phyloP scores from a whole-genome alignment of 2,329 filamentous ascomycete species.

The Exophiala sideris region DNA sequence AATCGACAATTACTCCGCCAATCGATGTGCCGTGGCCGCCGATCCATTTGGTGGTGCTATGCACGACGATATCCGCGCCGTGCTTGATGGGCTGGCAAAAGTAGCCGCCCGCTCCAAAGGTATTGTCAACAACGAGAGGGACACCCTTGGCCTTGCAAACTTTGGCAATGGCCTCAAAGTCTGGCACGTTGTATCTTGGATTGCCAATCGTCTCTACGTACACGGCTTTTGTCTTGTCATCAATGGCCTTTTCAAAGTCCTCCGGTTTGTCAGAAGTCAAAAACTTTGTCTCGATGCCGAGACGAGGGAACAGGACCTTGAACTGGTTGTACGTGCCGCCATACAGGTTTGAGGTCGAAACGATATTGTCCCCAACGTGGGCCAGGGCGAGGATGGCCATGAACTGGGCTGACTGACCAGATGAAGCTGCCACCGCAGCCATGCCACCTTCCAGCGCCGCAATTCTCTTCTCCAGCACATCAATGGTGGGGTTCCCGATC shows the following conservation, averaged over 20 bases:
- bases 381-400: constrained; percentile 76
- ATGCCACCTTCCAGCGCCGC: constrained; percentile 69
- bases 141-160: constrained; percentile 67
- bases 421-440: constrained; percentile 57
- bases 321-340: constrained; percentile 93
- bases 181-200: constrained; percentile 81
- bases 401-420: constrained; percentile 83
- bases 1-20: constrained; percentile 72
- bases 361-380: constrained; percentile 80
- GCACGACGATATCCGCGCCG: constrained; percentile 83
- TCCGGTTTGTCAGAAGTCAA: constrained; percentile 64
- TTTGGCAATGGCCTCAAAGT: constrained; percentile 77
- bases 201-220: constrained; percentile 89
- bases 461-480: constrained; percentile 80
- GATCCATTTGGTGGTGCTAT: constrained; percentile 91
- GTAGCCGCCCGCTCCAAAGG: constrained; percentile 84
- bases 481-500: constrained; percentile 92
- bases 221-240: constrained; percentile 83
- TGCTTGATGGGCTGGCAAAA: constrained; percentile 78
- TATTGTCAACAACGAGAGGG: constrained; percentile 75
- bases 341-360: constrained; percentile 81
- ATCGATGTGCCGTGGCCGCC: constrained; percentile 87
- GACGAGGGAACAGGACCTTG: constrained; percentile 75
- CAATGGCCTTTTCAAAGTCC: constrained; percentile 73
- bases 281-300: constrained; percentile 81